Evolutionary conservation across 1,284 basidiomycete genomes (phyloP), one percentile per base, ranked within the genome.

Genomic region (Uromyces viciae-fabae): DNA sequence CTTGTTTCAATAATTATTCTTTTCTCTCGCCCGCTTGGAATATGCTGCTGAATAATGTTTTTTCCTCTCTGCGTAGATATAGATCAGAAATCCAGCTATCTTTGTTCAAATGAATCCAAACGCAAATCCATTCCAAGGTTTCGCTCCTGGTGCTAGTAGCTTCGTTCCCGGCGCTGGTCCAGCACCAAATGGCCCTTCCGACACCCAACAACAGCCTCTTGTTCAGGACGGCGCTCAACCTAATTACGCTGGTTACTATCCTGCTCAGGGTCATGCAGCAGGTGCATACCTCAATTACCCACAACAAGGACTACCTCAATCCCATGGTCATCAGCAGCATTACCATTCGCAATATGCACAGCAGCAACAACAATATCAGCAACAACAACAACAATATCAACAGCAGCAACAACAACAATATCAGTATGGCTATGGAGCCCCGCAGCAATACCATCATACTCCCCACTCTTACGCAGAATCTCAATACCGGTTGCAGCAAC

Each of bases 81-180:
- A n/a, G n/a, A n/a, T n/a, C n/a, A n/a, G n/a, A n/a, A n/a, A n/a
- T n/a, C n/a, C n/a, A n/a, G n/a, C n/a, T n/a, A 52, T 52, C n/a
- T 52, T n/a, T 52, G n/a, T 40, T 38, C 69, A 38, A 49, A 80
- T 80, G 77, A 80, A 80, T 71, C 77, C 77, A 33, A 80, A 80
- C 77, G 68, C 77, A 36, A 80, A 80, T 40, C 64, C 77, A 19
- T 80, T 80, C 42, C 77, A 80, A 56, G 77, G 77, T 31, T 80
- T 80, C 46, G 52, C 68, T 19, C 66, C 77, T 17, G 69, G 43
- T n/a, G 77, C 77, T 1, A 73, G 73, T 25, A 73, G 38, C 69
- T 80, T 80, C 56, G 56, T 72, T n/a, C 77, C 77, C 31, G 75
- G 46, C 56, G 56, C 52, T 46, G 56, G 36, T 49, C 54, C 77